A percentile compares a stretch with the other conserved stretches of the same genome.
phyloP scores from a whole-genome alignment of 2,329 filamentous ascomycete genomes.

The Pseudopithomyces chartarum region DNA sequence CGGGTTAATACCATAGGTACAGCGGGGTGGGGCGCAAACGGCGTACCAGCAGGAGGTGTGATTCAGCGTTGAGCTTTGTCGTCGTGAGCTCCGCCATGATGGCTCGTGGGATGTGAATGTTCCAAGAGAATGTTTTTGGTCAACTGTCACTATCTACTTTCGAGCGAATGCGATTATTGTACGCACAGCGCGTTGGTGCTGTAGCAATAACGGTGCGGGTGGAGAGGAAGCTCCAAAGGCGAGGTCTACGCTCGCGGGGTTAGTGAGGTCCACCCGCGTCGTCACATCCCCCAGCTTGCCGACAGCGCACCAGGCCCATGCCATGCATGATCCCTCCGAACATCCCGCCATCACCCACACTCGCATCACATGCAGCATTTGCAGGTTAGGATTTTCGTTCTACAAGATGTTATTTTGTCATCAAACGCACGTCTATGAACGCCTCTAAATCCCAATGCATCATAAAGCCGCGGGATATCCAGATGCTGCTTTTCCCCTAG shows the following conservation, averaged over 20 bases:
- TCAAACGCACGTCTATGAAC: slow-evolving; percentile 42
- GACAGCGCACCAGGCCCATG: background rate
- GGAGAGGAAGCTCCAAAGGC: slow-evolving; percentile 13
- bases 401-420: slow-evolving; percentile 42
- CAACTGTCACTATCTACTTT: background rate
- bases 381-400: slow-evolving; percentile 8
- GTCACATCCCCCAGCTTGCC: slow-evolving; percentile 25
- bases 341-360: background rate
- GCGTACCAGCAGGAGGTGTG: slow-evolving; percentile 74
- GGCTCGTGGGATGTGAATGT: background rate
- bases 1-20: background rate
- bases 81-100: slow-evolving; percentile 56
- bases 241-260: slow-evolving; percentile 23
- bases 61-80: slow-evolving; percentile 73
- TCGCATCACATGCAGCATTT: background rate
- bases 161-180: background rate
- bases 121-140: no score
- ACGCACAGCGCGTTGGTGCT: background rate
- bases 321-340: no score
- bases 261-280: slow-evolving; percentile 2
- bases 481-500: slow-evolving; percentile 32
- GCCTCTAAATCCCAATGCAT: slow-evolving; percentile 47
- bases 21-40: background rate
- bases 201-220: background rate
- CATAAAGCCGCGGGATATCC: slow-evolving; percentile 36